These are phyloP conservation scores for Colletotrichum tropicale DNA, from an alignment of 2,329 filamentous ascomycete genomes.

Conservation along the genomic window DNA sequence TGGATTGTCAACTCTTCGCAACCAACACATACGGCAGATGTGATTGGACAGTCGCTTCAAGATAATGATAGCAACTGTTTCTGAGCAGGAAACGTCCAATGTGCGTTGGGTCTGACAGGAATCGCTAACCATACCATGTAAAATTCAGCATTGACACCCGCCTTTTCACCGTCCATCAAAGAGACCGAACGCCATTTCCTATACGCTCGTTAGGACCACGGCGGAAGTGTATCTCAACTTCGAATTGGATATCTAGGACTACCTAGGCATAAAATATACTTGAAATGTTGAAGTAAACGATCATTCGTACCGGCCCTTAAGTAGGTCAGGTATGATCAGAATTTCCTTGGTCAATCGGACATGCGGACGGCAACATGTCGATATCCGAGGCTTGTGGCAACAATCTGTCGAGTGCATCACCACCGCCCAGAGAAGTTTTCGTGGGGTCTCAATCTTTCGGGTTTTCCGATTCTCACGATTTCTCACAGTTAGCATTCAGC, in stretches of 20 bases:
- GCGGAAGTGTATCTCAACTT: no score
- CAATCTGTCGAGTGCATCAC: background rate
- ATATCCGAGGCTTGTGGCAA: background rate
- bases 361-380: background rate
- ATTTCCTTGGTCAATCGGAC: background rate
- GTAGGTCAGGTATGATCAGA: background rate
- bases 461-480: background rate
- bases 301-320: background rate
- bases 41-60: background rate
- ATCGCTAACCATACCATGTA: background rate
- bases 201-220: no score
- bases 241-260: no score
- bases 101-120: background rate
- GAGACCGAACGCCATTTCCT: no score
- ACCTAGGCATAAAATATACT: no score
- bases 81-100: background rate
- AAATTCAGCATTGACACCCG: no score
- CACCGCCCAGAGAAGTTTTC: background rate
- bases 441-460: background rate
- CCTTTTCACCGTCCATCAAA: no score
- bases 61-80: fast-evolving
- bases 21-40: background rate
- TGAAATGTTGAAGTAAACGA: background rate
- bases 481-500: background rate
- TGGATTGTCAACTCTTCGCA: background rate